Percentiles rank a stretch among this genome's conserved stretches.
These are phyloP conservation scores for Urostyla sp. DNA, from an alignment of 73 alveolate species.

Conservation along the genomic window DNA sequence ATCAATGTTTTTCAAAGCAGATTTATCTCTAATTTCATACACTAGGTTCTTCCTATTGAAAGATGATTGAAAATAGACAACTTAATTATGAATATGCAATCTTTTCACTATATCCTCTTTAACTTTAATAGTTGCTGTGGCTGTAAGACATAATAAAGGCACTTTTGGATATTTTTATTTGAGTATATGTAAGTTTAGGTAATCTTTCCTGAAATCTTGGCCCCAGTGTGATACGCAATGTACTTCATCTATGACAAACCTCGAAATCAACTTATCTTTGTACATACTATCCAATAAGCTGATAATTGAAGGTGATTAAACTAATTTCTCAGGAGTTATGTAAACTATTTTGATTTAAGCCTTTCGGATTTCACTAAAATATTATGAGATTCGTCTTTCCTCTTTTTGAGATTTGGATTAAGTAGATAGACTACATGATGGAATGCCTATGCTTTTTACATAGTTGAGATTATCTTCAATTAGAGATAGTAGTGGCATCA, in stretches of 20 bases:
- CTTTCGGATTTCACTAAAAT: slow-evolving; percentile 20
- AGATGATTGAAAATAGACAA: slow-evolving; percentile 86
- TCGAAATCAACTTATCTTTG: slow-evolving; percentile 36
- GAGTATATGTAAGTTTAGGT: slow-evolving; percentile 84
- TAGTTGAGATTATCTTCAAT: slow-evolving; percentile 79
- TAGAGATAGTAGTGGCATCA: slow-evolving; percentile 87
- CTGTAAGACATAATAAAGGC: slow-evolving; percentile 98
- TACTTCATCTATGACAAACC: slow-evolving; percentile 99
- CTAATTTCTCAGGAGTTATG: slow-evolving; percentile 71
- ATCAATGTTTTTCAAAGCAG: slow-evolving; percentile 63
- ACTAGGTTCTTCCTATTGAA: slow-evolving; percentile 93
- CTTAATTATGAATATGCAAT: slow-evolving; percentile 82
- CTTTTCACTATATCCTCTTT: slow-evolving; percentile 95
- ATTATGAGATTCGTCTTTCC: neutral
- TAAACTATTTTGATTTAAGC: slow-evolving; percentile 43
- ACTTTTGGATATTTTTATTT: slow-evolving; percentile 88
- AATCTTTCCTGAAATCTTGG: slow-evolving; percentile 97
- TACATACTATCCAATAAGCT: slow-evolving; percentile 24
- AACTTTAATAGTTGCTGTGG: slow-evolving; percentile 98
- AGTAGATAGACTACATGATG: slow-evolving; percentile 63
- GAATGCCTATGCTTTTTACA: slow-evolving; percentile 85
- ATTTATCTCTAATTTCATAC: slow-evolving; percentile 88
- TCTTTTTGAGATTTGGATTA: slow-evolving; percentile 11
- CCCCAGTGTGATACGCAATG: slow-evolving; percentile 99
- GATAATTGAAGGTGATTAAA: slow-evolving; percentile 42